These are phyloP conservation scores for Alternaria infectoria DNA, from an alignment of 2,329 filamentous ascomycete genomes.

Conservation along the genomic window DNA sequence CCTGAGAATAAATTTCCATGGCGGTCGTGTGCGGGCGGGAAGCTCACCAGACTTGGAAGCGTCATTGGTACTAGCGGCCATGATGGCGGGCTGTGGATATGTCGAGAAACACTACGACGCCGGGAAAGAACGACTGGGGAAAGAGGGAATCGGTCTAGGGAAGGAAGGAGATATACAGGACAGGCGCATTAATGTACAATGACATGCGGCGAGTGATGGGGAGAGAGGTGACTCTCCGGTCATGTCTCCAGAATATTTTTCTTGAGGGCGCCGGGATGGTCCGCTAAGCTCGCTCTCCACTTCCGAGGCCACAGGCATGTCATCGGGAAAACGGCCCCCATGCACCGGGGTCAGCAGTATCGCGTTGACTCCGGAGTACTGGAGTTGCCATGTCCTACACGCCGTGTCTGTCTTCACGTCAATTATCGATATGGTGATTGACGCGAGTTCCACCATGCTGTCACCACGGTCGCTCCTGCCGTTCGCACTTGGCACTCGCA, in stretches of 20 bases:
- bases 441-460: background rate
- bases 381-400: background rate
- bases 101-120: conserved; percentile 19
- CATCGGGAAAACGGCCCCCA: conserved; percentile 14
- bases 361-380: background rate
- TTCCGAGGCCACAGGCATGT: conserved; percentile 16
- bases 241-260: conserved; percentile 38
- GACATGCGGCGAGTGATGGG: conserved; percentile 25
- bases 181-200: conserved; percentile 45
- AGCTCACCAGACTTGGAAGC: conserved; percentile 47
- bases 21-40: conserved; percentile 17
- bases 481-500: conserved; percentile 2
- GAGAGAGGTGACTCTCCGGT: conserved; percentile 5
- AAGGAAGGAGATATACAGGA: conserved; percentile 36
- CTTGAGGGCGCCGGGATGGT: conserved; percentile 25
- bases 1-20: background rate
- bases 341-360: background rate
- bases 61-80: conserved; percentile 47
- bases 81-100: conserved; percentile 25
- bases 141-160: conserved; percentile 29
- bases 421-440: background rate
- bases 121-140: conserved; percentile 28
- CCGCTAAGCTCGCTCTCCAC: conserved; percentile 26
- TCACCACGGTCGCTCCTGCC: background rate
- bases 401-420: background rate